These are phyloP conservation scores for Vaccinium corymbosum DNA, from an alignment of 148 eudicot species.

Conservation along the genomic window DNA sequence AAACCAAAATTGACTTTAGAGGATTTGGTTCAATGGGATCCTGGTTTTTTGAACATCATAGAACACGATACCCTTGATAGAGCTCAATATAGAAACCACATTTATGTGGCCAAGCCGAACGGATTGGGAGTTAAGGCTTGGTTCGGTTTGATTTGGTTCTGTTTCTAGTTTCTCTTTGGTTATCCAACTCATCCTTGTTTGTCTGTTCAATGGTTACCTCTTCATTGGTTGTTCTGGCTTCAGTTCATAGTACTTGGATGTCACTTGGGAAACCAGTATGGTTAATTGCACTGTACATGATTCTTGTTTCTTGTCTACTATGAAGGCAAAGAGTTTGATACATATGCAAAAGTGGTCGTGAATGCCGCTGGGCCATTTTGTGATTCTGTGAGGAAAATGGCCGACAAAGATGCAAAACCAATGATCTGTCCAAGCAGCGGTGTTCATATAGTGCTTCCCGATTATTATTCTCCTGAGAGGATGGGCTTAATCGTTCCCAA, in stretches of 20 bases:
- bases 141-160: neutral
- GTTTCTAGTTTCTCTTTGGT: neutral
- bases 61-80: neutral
- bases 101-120: neutral
- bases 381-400: constrained; percentile 82
- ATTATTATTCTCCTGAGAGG: constrained; percentile 95
- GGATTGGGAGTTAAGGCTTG: neutral
- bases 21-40: no score
- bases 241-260: neutral
- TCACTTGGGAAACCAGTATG: neutral
- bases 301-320: constrained; percentile 23
- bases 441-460: constrained; percentile 90
- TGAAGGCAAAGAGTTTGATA: constrained; percentile 80
- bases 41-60: no score
- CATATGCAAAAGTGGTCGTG: constrained; percentile 88
- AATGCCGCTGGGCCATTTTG: constrained; percentile 99
- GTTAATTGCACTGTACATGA: neutral
- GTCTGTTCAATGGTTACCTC: neutral
- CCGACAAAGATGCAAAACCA: constrained; percentile 58
- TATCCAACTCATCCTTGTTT: neutral
- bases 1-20: no score
- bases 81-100: neutral
- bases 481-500: constrained; percentile 98
- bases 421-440: constrained; percentile 97
- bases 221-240: neutral